Percentiles rank a stretch among this genome's conserved stretches.
Evolutionary conservation across 179 eudicot genomes (phyloP).

Genomic region (Amaranthus tricolor): DNA sequence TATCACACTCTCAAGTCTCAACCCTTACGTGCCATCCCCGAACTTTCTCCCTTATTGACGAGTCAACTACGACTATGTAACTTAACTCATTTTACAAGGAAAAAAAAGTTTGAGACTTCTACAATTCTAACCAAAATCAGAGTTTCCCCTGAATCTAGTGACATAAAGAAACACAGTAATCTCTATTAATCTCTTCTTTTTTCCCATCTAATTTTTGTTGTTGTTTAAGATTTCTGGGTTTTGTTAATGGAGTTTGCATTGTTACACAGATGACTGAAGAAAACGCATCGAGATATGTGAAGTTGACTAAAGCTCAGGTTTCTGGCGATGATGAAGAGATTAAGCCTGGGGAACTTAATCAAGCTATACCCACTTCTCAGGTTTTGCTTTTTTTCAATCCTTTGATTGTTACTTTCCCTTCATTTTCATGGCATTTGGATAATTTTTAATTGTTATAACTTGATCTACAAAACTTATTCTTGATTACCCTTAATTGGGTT

Average conservation of each 20-base stretch:
- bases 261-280: conserved; percentile 49
- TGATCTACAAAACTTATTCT: conserved; percentile 29
- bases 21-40: conserved; percentile 1
- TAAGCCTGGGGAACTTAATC: conserved; percentile 94
- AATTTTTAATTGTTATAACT: neutral
- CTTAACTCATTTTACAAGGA: neutral
- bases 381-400: conserved; percentile 33
- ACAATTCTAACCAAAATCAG: neutral
- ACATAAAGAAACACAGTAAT: neutral
- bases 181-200: neutral
- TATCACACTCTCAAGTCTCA: neutral
- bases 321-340: conserved; percentile 66
- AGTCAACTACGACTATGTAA: neutral
- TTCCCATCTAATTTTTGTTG: neutral
- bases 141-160: conserved; percentile 4
- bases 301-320: conserved; percentile 78
- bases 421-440: conserved; percentile 8
- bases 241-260: neutral
- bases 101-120: neutral
- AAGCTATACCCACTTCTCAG: conserved; percentile 90
- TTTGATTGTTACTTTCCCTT: neutral
- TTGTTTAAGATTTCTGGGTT: neutral
- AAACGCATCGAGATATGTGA: conserved; percentile 62
- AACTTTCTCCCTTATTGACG: neutral
- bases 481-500: conserved; percentile 3